Evolutionary conservation across 768 basidiomycete genomes (phyloP), one percentile per base, ranked within the genome.

Genomic region (Lactifluus echinatus): DNA sequence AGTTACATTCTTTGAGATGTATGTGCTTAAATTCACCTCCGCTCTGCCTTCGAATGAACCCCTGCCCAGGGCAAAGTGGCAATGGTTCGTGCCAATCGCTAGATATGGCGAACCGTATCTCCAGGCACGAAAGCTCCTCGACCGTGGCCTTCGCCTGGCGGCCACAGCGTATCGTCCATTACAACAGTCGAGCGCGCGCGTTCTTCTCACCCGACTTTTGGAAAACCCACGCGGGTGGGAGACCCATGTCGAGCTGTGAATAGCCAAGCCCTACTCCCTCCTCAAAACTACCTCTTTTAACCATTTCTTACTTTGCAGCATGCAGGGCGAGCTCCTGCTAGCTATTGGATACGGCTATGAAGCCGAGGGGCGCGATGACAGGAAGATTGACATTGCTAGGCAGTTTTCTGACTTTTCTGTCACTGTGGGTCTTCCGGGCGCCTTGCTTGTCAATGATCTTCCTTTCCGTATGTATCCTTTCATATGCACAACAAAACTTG

Each of bases 281-380:
- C 8, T 2, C 36, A 37, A 34, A 2, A 37, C 15, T n/a, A 5
- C 15, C 17, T 6, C 15, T 1, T 37, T 17, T 17, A 17, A 17
- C n/a, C 5, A 37, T 34, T 34, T 3, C 11, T 14, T 14, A 37
- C 4, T 15, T 36, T 29, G 10, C 12, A 57, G 56, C 3, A 28
- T 57, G 12, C 56, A 57, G 24, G 50, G 56, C 21, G 56, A 53
- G 31, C 28, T 40, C 2, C 11, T 57, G 2, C 14, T 56, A 28
- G 48, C 49, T 15, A 51, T 60, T 42, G 40, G 49, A 2, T 60
- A 60, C 17, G 59, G 55, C 6, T 56, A 60, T 15, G 49, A 60
- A 19, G 23, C n/a, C n/a, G 24, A 46, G 14, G 31, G 44, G 2
- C 36, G 3, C 8, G 8, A 42, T n/a, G 59, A 60, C 37, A 33